Conservation (phyloP, 1,284 basidiomycete species). For the Kalmanozyma brasiliensis region DNA sequence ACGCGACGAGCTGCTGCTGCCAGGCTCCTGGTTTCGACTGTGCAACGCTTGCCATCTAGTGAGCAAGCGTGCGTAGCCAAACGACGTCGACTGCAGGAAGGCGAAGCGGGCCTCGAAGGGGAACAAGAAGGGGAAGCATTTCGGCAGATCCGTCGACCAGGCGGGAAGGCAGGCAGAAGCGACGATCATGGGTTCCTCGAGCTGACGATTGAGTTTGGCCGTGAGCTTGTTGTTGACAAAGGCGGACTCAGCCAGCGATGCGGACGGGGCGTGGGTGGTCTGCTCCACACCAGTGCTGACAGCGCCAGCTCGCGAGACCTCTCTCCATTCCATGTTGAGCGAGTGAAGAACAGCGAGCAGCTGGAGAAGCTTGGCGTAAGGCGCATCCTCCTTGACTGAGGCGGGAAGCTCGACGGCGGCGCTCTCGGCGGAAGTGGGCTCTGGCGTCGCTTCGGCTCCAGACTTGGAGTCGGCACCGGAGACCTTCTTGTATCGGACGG, state of each 20-base stretch:
- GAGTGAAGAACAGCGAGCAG: constrained; percentile 87
- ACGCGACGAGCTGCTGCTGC: constrained; percentile 41
- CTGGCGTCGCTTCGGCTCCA: constrained; percentile 42
- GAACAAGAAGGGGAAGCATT: constrained; percentile 96
- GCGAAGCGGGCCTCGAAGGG: constrained; percentile 96
- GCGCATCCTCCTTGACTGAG: constrained; percentile 83
- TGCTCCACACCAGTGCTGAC: constrained; percentile 20
- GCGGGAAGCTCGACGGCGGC: constrained; percentile 70
- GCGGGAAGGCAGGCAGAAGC: constrained; percentile 95
- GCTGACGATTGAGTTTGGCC: constrained; percentile 94
- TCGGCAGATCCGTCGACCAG: constrained; percentile 93
- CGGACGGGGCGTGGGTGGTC: constrained; percentile 12
- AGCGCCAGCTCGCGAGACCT: constrained; percentile 20
- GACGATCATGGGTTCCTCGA: constrained; percentile 98
- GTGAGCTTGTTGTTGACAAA: constrained; percentile 99
- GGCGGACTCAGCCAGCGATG: constrained; percentile 74
- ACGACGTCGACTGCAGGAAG: constrained; percentile 95
- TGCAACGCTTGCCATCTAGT: constrained; percentile 85
- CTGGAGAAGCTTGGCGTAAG: constrained; percentile 89
- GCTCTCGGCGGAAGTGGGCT: constrained; percentile 36
- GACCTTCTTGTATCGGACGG: constrained; percentile 92
- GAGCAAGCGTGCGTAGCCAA: constrained; percentile 93
- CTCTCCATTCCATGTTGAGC: constrained; percentile 76
- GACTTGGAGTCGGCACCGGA: constrained; percentile 77
- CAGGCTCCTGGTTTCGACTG: constrained; percentile 70